Base-by-base conservation (phyloP, 2,329 filamentous ascomycete species). In the Botrytis deweyae region DNA sequence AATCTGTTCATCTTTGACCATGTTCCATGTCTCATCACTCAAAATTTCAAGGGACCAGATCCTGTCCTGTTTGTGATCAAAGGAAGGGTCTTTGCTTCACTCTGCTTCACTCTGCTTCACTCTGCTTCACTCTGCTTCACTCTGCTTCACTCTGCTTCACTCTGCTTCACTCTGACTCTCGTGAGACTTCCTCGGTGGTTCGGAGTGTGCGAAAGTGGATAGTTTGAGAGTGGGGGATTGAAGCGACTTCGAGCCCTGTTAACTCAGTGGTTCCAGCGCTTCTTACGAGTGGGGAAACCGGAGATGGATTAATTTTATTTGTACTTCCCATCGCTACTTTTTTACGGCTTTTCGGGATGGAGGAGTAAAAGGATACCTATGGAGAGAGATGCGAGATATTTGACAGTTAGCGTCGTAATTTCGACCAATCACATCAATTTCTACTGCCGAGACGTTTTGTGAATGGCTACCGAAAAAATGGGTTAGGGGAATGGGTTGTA, bases 221-320 rank as follows among this genome's bases (percentile, higher is more conserved):
- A 29, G 5, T 18, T 63, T 29, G 38, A 44, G 62, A 64, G 38
- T 55, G 46, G 46, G 33, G 65, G 46, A 67, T 38, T n/a, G 4
- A 20, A 58, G n/a, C 14, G n/a, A 58, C 52, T 29, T 58, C 52
- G 9, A 25, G 46, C 65, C 33, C 33, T 20, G 46, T 67, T n/a
- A 55, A 40, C 46, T 38, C 12, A 38, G 33, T 67, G 65, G 65
- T 40, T 67, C 46, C 65, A 55, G 65, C 65, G 65, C 46, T 40
- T 20, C 46, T 55, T n/a, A 55, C 36, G 65, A n/a, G 65, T 67
- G 65, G 46, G 25, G 33, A 67, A 29, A 18, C 22, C 65, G 33
- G 65, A 67, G 46, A 67, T 55, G 14, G 25, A 29, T 29, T 67
- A 29, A 67, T 67, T 29, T 67, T 12, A 67, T 49, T 67, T 40